phyloP scores from a whole-genome alignment of 73 alveolate species.

The Paramecium octaurelia region DNA sequence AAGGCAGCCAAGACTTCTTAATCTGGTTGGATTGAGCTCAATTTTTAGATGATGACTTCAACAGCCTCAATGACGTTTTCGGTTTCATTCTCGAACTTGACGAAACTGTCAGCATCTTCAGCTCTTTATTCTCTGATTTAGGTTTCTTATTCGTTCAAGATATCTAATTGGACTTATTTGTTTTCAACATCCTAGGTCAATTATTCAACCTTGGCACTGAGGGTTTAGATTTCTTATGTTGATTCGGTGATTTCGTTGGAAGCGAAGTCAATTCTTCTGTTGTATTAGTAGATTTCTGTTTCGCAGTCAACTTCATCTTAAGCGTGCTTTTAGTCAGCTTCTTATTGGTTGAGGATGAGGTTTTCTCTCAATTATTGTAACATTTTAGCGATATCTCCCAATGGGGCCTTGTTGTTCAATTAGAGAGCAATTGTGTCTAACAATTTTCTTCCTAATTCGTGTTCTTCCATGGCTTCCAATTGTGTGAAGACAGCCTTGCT shows the following conservation, averaged over 20 bases:
- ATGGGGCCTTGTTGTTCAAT: conserved; percentile 65
- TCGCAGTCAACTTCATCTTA: conserved; percentile 53
- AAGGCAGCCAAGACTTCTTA: conserved; percentile 55
- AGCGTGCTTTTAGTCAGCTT: conserved; percentile 48
- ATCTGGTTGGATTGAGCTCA: conserved; percentile 39
- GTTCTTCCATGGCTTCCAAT: conserved; percentile 61
- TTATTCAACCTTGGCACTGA: conserved; percentile 46
- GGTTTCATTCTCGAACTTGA: conserved; percentile 28
- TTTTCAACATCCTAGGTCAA: conserved; percentile 24
- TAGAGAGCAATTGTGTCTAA: conserved; percentile 62
- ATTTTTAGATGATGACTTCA: conserved; percentile 55
- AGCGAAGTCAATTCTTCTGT: conserved; percentile 51
- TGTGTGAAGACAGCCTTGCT: conserved; percentile 38
- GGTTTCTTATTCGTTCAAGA: conserved; percentile 57
- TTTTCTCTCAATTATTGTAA: conserved; percentile 57
- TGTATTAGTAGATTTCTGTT: conserved; percentile 48
- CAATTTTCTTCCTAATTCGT: conserved; percentile 60
- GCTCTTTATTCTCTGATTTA: conserved; percentile 59
- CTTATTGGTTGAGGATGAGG: conserved; percentile 54
- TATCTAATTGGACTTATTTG: conserved; percentile 38
- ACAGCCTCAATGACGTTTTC: conserved; percentile 52
- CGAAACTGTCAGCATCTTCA: conserved; percentile 48
- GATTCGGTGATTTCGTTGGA: conserved; percentile 57
- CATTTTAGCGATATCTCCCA: conserved; percentile 59
- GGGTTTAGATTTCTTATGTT: conserved; percentile 54